Evolutionary conservation across 2,329 filamentous ascomycete species (phyloP), one percentile per base, ranked within the genome.

Genomic region (Beauveria caledonica): DNA sequence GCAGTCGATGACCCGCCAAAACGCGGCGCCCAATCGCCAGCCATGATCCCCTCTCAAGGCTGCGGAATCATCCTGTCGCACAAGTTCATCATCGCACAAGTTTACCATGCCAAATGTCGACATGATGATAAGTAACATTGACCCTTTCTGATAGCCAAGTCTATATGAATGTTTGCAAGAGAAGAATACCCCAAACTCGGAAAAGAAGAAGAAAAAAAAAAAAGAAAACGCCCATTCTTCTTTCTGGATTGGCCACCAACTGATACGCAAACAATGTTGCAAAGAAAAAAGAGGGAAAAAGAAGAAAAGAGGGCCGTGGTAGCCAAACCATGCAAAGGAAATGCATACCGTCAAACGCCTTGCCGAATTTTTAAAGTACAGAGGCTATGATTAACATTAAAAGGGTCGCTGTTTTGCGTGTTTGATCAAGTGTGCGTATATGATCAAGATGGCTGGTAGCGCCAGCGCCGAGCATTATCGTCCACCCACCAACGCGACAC

Each of bases 401-500:
- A 13, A 5, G 11, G 45, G 13, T 33, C 21, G n/a, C 40, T 55
- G 5, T 46, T 11, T 11, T 40, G 13, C 11, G 40, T 21, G 25
- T 55, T 39, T 15, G 25, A 55, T 36, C 25, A 23, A n/a, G n/a
- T 10, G 13, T 13, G 15, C n/a, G n/a, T 10, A 5, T 4, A 15
- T 27, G 15, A 39, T 53, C 36, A 55, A 33, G 54, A 57, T 15
- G 50, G 10, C 23, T 44, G 36, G 29, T 66, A 67, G n/a, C 62
- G 59, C 65, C 65, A 67, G 36, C 66, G 61, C 48, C 62, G 48
- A 27, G 60, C 57, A 45, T 67, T 68, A 15, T 67, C 66, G 21
- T 67, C 62, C 44, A 68, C 63, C 64, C 64, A 68, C 65, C 66
- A 67, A 3, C 63, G 54, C 2, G 61, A 59, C 5, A 66, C 60